A percentile compares a stretch with the other conserved stretches of the same genome.
Conservation (phyloP, 2,329 filamentous ascomycete species). For the Fusarium sp. region DNA sequence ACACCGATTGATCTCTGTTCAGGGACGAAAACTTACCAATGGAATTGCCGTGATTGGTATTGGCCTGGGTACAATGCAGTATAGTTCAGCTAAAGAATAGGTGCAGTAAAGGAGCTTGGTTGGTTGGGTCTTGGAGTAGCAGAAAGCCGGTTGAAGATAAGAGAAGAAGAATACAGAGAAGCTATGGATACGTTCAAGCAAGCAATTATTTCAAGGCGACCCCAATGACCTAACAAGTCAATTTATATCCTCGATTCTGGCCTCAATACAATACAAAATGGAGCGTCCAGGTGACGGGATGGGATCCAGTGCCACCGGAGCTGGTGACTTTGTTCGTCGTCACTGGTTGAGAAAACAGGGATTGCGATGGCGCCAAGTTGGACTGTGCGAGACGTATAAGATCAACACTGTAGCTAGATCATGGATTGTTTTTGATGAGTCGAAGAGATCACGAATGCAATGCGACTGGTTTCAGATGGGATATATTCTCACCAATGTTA, state of each 20-base stretch:
- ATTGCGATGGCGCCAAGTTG: constrained; percentile 47
- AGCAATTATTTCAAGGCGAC: not conserved
- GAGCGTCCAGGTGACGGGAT: constrained; percentile 46
- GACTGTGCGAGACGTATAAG: constrained; percentile 37
- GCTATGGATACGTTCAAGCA: constrained; percentile 5
- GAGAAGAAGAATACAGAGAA: constrained; percentile 7
- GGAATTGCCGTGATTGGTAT: constrained; percentile 43
- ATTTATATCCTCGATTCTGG: constrained; percentile 34
- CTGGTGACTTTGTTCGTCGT: constrained; percentile 47
- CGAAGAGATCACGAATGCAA: constrained; percentile 7
- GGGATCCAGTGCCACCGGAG: constrained; percentile 39
- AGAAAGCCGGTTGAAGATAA: constrained; percentile 12
- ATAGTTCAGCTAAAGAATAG: constrained; percentile 14
- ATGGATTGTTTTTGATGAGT: constrained; percentile 17
- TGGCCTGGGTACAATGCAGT: constrained; percentile 23
- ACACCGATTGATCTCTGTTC: constrained; percentile 44
- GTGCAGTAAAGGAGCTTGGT: constrained; percentile 2
- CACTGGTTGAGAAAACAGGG: constrained; percentile 50
- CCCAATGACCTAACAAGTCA: constrained; percentile 17
- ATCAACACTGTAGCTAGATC: constrained; percentile 44
- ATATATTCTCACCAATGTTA: constrained; percentile 1
- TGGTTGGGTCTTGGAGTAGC: constrained; percentile 1
- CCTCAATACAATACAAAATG: constrained; percentile 23
- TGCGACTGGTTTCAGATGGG: constrained; percentile 1
- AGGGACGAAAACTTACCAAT: constrained; percentile 49